Evolutionary conservation across 1,284 basidiomycete species (phyloP).

Genomic region (Inonotus hispidus): DNA sequence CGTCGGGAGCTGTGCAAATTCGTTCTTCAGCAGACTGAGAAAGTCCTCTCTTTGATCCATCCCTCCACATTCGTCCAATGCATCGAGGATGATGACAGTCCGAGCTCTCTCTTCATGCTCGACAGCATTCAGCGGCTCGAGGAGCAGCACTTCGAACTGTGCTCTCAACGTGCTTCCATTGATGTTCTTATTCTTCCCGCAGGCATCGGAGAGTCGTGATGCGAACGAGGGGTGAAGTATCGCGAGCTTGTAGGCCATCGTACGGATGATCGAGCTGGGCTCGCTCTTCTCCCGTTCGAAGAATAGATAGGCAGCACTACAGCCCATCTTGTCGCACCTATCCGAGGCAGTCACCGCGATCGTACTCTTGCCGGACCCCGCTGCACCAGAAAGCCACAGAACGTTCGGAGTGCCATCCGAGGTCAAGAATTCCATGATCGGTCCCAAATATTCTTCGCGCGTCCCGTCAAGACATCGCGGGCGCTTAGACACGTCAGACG

Average conservation of each 20-base stretch:
- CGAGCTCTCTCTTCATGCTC: background rate
- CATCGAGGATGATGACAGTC: background rate
- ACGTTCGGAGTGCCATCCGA: background rate
- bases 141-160: background rate
- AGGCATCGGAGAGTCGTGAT: background rate
- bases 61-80: background rate
- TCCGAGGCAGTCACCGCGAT: background rate
- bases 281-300: background rate
- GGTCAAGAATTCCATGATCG: background rate
- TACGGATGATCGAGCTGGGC: background rate
- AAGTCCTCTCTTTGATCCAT: background rate
- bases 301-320: background rate
- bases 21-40: background rate
- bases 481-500: background rate
- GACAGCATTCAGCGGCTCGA: background rate
- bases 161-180: background rate
- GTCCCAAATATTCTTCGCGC: background rate
- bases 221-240: background rate
- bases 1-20: background rate
- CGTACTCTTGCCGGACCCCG: conserved; percentile 4
- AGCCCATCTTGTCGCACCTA: background rate
- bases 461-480: background rate
- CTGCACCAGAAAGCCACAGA: background rate
- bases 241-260: background rate
- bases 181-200: background rate